Evolutionary conservation across 352 stramenopile species (phyloP), one percentile per base, ranked within the genome.

Genomic region (Phytopythium montanum): DNA sequence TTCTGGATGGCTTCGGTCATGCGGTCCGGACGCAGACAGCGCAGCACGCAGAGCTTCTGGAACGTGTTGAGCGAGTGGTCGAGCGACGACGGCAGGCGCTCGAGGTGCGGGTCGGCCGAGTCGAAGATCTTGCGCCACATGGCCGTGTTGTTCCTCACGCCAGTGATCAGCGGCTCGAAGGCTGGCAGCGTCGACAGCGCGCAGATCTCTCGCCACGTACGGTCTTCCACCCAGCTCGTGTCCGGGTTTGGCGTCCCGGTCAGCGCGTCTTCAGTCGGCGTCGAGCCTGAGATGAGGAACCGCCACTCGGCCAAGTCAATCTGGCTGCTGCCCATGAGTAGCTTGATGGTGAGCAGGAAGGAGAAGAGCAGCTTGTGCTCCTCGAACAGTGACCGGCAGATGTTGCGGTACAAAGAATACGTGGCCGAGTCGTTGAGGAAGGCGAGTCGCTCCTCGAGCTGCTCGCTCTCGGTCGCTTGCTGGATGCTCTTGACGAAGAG

Each of bases 311-410:
- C 64, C n/a, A 82, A 54, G 56, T 98, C 87, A 41, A 98, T 95
- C 54, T 79, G 77, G 62, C 78, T 71, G 0, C 66, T 69, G 2
- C 85, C 85, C 71, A 93, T 86, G 5, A 94, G 64, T 18, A 95
- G 46, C 62, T 94, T 94, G 68, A 95, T 94, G 18, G 81, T 90
- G 23, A 94, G 64, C 39, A 98, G 52, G 73, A 98, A 98, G 12
- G 88, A 97, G 54, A 98, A 97, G 0, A 98, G 73, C 14, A 97
- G 68, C 63, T 98, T 98, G 74, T 98, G 89, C 62, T 95, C 92
- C 54, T 98, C 93, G 68, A 98, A 98, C 0, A 98, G 76, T 45
- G 85, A 96, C 2, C 92, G 79, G 59, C 93, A 98, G 44, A 98
- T 85, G 61, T 97, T 98, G 59, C 93, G 95, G 75, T 98, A 98